Conservation (phyloP, 306 rosid species). For the Hylodesmum podocarpum region DNA sequence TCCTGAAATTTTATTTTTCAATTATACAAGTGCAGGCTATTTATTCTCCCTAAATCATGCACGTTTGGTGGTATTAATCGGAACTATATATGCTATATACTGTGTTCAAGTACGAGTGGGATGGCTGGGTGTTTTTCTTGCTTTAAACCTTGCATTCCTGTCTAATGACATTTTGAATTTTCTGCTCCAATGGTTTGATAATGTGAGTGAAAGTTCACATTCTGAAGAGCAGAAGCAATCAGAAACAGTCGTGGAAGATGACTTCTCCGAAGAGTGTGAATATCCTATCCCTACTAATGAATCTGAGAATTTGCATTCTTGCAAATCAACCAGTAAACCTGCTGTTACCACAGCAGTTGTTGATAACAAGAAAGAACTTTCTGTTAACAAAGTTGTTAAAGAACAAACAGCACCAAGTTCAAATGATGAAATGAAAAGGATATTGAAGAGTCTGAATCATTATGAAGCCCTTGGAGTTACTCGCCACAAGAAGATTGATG, state of each 20-base stretch:
- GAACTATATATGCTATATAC: slow-evolving; percentile 70
- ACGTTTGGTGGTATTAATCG: slow-evolving; percentile 80
- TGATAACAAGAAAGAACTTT: slow-evolving; percentile 52
- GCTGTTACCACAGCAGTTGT: slow-evolving; percentile 53
- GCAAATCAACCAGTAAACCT: slow-evolving; percentile 68
- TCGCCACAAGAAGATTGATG: slow-evolving; percentile 81
- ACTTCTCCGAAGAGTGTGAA: slow-evolving; percentile 68
- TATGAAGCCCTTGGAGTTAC: slow-evolving; percentile 83
- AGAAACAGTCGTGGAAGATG: slow-evolving; percentile 66
- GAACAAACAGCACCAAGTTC: slow-evolving; percentile 59
- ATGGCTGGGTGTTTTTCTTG: slow-evolving; percentile 87
- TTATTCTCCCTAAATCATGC: slow-evolving; percentile 95
- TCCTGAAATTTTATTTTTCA: slow-evolving; percentile 9
- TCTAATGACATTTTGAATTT: slow-evolving; percentile 74
- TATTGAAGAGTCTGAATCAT: slow-evolving; percentile 67
- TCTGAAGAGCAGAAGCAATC: slow-evolving; percentile 80
- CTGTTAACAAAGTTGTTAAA: slow-evolving; percentile 52
- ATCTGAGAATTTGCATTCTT: slow-evolving; percentile 71
- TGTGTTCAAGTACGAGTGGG: slow-evolving; percentile 88
- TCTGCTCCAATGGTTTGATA: slow-evolving; percentile 93
- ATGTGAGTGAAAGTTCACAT: slow-evolving; percentile 64
- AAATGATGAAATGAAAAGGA: slow-evolving; percentile 83
- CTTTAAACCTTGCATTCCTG: slow-evolving; percentile 82
- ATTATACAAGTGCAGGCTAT: slow-evolving; percentile 66
- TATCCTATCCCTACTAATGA: slow-evolving; percentile 62